Conservation (phyloP, 371 early-diverging fungal genomes). For the Thermomucor indicae-seudaticae region DNA sequence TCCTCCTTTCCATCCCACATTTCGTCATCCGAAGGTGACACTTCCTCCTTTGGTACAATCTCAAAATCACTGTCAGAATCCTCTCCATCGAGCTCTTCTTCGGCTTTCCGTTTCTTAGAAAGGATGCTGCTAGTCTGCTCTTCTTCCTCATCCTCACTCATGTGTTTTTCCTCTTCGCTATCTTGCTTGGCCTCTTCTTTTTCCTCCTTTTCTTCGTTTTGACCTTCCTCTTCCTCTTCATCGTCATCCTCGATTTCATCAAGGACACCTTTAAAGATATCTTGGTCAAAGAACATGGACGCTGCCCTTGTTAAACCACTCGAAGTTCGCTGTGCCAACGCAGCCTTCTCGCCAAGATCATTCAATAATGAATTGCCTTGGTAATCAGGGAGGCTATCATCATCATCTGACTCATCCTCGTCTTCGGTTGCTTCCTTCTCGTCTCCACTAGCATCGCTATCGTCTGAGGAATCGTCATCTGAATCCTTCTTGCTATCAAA, state of each 20-base stretch:
- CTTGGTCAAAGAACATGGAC: conserved; percentile 90
- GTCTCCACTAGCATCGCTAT: conserved; percentile 24
- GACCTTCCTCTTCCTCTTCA: conserved; percentile 30
- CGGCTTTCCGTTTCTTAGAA: conserved; percentile 43
- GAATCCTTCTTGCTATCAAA: conserved; percentile 56
- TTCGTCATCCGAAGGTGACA: conserved; percentile 50
- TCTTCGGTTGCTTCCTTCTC: neutral
- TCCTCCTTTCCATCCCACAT: conserved; percentile 67
- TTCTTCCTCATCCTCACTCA: conserved; percentile 49
- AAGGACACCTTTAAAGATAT: conserved; percentile 74
- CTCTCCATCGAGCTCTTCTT: conserved; percentile 36
- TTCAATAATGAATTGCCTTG: conserved; percentile 51
- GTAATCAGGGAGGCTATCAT: conserved; percentile 1
- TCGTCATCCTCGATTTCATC: conserved; percentile 57
- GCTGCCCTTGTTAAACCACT: conserved; percentile 76
- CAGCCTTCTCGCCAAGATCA: conserved; percentile 59
- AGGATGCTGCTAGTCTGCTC: conserved; percentile 6
- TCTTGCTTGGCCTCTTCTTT: conserved; percentile 24
- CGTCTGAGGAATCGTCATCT: conserved; percentile 35
- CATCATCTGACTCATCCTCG: conserved; percentile 2
- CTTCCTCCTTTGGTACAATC: conserved; percentile 52
- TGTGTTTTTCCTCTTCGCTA: conserved; percentile 46
- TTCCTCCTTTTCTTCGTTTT: conserved; percentile 43
- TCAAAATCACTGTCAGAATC: conserved; percentile 61
- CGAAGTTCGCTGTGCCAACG: conserved; percentile 44